Evolutionary conservation across 805 yeast genomes (phyloP).

Genomic region (Spathaspora passalidarum): DNA sequence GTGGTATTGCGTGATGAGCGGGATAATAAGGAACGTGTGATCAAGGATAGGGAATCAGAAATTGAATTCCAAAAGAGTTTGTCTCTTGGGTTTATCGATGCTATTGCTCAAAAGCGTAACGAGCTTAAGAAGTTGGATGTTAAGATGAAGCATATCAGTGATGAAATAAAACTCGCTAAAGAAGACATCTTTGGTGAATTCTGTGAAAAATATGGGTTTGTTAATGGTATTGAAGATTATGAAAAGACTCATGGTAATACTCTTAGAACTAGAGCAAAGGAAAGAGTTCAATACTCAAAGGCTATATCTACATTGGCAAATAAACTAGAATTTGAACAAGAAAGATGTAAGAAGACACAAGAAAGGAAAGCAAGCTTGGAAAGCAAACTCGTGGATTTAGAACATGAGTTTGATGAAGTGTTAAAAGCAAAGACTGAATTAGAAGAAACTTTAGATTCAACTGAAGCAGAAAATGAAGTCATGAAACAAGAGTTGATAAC

Average conservation of each 20-base stretch:
- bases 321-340: conserved; percentile 62
- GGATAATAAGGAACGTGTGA: conserved; percentile 40
- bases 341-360: conserved; percentile 51
- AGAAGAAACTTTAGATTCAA: conserved; percentile 19
- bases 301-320: conserved; percentile 60
- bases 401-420: conserved; percentile 26
- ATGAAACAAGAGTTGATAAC: conserved; percentile 16
- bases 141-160: conserved; percentile 19
- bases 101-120: conserved; percentile 14
- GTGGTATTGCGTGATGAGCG: conserved; percentile 45
- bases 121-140: conserved; percentile 14
- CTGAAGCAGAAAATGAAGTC: conserved; percentile 29
- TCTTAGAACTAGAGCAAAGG: conserved; percentile 54
- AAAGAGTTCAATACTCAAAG: conserved; percentile 57
- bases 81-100: conserved; percentile 17
- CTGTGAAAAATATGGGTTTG: conserved; percentile 53
- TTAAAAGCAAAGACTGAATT: conserved; percentile 30
- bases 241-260: conserved; percentile 65
- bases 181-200: conserved; percentile 48
- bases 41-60: conserved; percentile 48
- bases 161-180: conserved; percentile 33
- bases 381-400: conserved; percentile 35
- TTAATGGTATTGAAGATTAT: conserved; percentile 56
- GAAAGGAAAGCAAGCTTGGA: conserved; percentile 44
- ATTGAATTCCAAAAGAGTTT: conserved; percentile 43